Percentiles rank a stretch among this genome's conserved stretches.
Conservation (phyloP, 2,329 filamentous ascomycete genomes). For the Aspergillus viridinutans region DNA sequence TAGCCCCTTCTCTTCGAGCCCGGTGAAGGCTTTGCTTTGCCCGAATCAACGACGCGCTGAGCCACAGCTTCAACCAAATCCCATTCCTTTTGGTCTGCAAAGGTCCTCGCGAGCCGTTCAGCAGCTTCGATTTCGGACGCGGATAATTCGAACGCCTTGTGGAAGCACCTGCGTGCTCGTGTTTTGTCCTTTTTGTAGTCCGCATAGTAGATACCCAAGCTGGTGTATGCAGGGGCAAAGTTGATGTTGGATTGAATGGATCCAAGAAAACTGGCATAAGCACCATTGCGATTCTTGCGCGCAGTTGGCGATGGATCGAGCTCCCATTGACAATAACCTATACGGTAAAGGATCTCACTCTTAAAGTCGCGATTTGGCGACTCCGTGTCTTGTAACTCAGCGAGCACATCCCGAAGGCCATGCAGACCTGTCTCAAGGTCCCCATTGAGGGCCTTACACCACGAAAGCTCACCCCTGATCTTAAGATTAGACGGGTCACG, state of each 20-base stretch:
- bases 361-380: constrained; percentile 65
- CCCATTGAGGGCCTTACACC: constrained; percentile 82
- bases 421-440: constrained; percentile 64
- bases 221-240: constrained; percentile 86
- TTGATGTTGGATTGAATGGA: constrained; percentile 83
- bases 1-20: constrained; percentile 90
- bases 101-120: constrained; percentile 77
- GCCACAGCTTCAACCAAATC: constrained; percentile 92
- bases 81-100: constrained; percentile 90
- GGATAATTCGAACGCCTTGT: constrained; percentile 93
- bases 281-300: constrained; percentile 73
- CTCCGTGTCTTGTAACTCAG: constrained; percentile 60
- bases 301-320: constrained; percentile 68
- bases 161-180: constrained; percentile 85
- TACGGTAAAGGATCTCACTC: constrained; percentile 78
- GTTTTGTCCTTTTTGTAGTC: constrained; percentile 87
- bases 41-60: constrained; percentile 88
- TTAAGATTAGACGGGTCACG: constrained; percentile 71
- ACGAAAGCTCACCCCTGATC: constrained; percentile 81
- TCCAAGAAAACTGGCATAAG: constrained; percentile 77
- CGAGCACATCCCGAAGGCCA: constrained; percentile 67
- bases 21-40: constrained; percentile 81
- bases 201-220: constrained; percentile 81
- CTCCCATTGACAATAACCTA: constrained; percentile 85
- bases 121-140: constrained; percentile 80